These are phyloP conservation scores for Serendipita sp. DNA, from an alignment of 768 basidiomycete species.

Conservation along the genomic window DNA sequence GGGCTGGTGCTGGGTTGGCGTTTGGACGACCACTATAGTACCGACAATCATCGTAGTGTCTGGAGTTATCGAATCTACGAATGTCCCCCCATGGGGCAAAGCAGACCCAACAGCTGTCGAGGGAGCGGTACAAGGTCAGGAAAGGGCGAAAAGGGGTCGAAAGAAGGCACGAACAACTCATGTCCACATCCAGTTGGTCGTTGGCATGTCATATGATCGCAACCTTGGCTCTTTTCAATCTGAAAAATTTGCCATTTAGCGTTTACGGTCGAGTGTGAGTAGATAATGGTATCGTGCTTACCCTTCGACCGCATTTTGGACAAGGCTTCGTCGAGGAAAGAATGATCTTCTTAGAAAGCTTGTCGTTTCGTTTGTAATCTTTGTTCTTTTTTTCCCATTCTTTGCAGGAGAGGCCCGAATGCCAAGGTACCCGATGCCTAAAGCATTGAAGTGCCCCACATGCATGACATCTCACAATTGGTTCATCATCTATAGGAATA, in stretches of 20 bases:
- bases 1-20: not conserved
- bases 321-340: not conserved
- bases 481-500: not conserved
- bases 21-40: not conserved
- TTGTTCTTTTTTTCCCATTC: not conserved
- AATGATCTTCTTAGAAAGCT: not conserved
- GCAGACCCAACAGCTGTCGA: not conserved
- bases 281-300: not conserved
- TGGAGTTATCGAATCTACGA: not conserved
- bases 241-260: not conserved
- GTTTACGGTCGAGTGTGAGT: not conserved
- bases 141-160: no score
- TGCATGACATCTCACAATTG: not conserved
- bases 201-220: slow-evolving; percentile 5
- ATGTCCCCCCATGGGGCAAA: not conserved
- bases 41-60: slow-evolving; percentile 1
- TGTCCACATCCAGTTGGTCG: not conserved
- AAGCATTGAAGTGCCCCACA: not conserved
- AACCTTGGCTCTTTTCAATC: not conserved
- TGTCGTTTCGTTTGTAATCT: not conserved
- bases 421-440: not conserved
- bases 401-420: not conserved
- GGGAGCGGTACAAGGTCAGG: not conserved
- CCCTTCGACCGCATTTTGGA: not conserved
- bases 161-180: not conserved